Base-by-base conservation (phyloP, 352 stramenopile genomes). In the Pythium myriotylum region DNA sequence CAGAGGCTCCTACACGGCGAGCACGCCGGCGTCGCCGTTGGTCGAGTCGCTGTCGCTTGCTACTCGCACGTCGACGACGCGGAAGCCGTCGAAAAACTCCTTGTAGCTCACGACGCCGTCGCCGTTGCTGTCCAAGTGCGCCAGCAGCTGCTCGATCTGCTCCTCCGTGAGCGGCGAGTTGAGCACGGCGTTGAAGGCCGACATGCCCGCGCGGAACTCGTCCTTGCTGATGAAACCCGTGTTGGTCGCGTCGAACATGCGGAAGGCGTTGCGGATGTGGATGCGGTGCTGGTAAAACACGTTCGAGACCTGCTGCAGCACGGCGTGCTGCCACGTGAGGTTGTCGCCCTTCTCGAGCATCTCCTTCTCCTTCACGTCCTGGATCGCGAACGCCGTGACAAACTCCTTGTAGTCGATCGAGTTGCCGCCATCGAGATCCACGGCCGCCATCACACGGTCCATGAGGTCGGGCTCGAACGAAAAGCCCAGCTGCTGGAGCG, bases 331-430 rank as follows among this genome's bases (percentile, higher is more conserved):
- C 92, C 92, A 98, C 68, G 76, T 95, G 71, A 86, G 59, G 23
- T 62, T 66, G 61, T 84, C 83, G 23, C 81, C 82, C 22, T 75
- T 79, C 26, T 75, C 79, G 1, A 89, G 68, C 32, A 70, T 72
- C 14, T 62, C 54, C 54, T 82, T 71, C 45, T 92, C 87, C 54
- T 88, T 94, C 13, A 68, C 24, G 62, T 96, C 88, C 54, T 91
- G 77, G n/a, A 97, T 72, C 23, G 76, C 78, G 48, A 98, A 98
- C 1, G 91, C 92, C 54, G 88, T 81, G 39, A 94, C 79, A 65
- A 98, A 98, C 70, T 98, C 92, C 61, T 95, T 92, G 78, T 95
- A 96, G 67, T 95, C 93, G 62, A 98, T 96, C 53, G 83, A 90
- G 51, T 92, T 74, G 49, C 89, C 90, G 1, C 81, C 84, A 63